Evolutionary conservation across 139 green algal genomes (phyloP), one percentile per base, ranked within the genome.

Genomic region (Diplosphaera chodatii): DNA sequence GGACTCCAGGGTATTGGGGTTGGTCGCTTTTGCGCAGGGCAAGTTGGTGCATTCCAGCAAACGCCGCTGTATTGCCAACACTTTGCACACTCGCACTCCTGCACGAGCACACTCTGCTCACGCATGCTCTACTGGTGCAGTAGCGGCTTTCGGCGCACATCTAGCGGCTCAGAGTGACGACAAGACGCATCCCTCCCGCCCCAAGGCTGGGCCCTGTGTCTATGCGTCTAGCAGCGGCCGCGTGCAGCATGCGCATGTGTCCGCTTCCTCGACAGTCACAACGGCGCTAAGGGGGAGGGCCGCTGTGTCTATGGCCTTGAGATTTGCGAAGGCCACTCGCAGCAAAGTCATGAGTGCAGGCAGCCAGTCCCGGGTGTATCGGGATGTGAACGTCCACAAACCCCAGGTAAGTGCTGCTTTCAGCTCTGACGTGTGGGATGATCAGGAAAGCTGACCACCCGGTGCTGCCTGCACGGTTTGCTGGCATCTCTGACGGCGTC

Each of bases 331-430:
- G 55, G 75, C 75, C 20, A 32, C 70, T 0, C 33, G 75, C 31
- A 62, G 32, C 40, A 70, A 68, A 63, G 69, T 70, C 67, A 66
- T 29, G n/a, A 75, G 32, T 22, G 71, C 73, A 56, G 75, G 73
- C 63, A 72, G 63, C 74, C 66, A 48, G 59, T 70, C 87, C 22
- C 73, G 89, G 10, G 79, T 94, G 1, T 97, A 96, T 68, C 75
- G 83, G 28, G 90, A 97, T 63, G 89, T 92, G 1, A 96, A 97
- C 71, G 81, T 91, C 3, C 78, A 87, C 41, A 80, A 84, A n/a
- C 83, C 81, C 23, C 40, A 40, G 37, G 37, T 10, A 48, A 48
- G 37, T 48, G 37, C 8, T 10, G 6, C 37, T 48, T 48, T 6
- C 8, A 20, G 37, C 37, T 20, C n/a, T n/a, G n/a, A n/a, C n/a